Evolutionary conservation across 208 protist genomes (phyloP), one percentile per base, ranked within the genome.

Genomic region (Tetramitus jugosus): DNA sequence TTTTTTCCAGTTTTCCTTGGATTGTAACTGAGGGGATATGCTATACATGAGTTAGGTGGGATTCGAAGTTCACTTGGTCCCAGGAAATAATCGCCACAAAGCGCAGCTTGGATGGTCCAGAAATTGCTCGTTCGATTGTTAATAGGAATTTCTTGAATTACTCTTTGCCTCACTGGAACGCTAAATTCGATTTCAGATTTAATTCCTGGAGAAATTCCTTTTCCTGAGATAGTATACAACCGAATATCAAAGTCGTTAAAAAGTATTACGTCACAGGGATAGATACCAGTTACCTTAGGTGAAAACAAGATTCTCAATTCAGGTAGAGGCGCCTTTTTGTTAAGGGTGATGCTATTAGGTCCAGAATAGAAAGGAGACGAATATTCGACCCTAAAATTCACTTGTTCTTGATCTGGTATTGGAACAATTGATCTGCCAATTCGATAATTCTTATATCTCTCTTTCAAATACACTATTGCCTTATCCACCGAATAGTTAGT

Each of bases 141-240:
- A 43, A 97, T 82, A 29, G 89, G 87, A 65, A 97, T 87, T 29
- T 94, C 87, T 80, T 97, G 94, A 35, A 81, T 80, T 77, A 97
- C 92, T 67, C 52, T 82, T 80, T 94, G 88, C 6, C 94, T 85
- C 6, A 92, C 92, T 26, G 91, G 85, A 75, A 90, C 92, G 45
- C 71, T 60, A 82, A 97, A 95, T 43, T 91, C 89, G 64, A 97
- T 80, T 68, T 85, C 81, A n/a, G 85, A 82, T 56, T 83, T 80
- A 67, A 91, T 86, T 10, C 91, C 90, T 13, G 81, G 83, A 35
- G 91, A 85, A 39, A 91, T 85, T 79, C 88, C 91, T 69, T 88
- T 89, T 23, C 92, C 93, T 8, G 77, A 78, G 37, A 96, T n/a
- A 1, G 84, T 85, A 62, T 94, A 81, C 8, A 94, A 72, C 40